Percentiles rank a stretch among this genome's conserved stretches.
These are phyloP conservation scores for Carex parvula DNA, from an alignment of 176 grass and related monocot species.

Conservation along the genomic window DNA sequence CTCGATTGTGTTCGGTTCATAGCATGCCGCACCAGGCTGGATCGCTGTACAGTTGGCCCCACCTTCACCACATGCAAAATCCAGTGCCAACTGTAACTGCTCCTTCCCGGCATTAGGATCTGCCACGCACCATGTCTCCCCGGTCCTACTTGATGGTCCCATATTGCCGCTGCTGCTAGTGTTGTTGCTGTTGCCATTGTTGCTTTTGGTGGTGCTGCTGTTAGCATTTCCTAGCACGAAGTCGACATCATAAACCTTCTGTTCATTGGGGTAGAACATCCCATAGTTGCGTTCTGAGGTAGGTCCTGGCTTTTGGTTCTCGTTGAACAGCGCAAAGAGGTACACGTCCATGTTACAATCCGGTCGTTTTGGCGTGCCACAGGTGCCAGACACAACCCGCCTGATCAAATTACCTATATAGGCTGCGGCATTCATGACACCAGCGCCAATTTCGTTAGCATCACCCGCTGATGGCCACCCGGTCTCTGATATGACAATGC, in stretches of 20 bases:
- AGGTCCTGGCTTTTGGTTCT: slow-evolving; percentile 87
- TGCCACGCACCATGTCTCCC: slow-evolving; percentile 83
- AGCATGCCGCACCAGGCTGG: slow-evolving; percentile 79
- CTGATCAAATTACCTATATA: slow-evolving; percentile 71
- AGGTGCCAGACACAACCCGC: slow-evolving; percentile 70
- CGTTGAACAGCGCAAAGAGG: slow-evolving; percentile 97
- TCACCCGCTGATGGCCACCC: slow-evolving; percentile 97
- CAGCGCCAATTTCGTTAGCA: slow-evolving; percentile 41
- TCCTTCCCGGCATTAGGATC: slow-evolving; percentile 43
- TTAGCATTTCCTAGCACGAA: slow-evolving; percentile 54
- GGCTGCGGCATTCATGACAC: slow-evolving; percentile 51
- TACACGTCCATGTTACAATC: slow-evolving; percentile 75
- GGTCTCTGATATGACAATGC: slow-evolving; percentile 73
- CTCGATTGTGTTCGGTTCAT: slow-evolving; percentile 70
- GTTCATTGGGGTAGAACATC: slow-evolving; percentile 78
- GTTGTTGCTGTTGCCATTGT: background rate
- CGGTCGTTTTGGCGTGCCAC: slow-evolving; percentile 57
- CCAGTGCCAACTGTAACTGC: slow-evolving; percentile 56
- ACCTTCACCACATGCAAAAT: slow-evolving; percentile 80
- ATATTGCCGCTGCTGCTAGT: slow-evolving; percentile 21
- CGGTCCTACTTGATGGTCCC: slow-evolving; percentile 28
- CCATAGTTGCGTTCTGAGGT: slow-evolving; percentile 91
- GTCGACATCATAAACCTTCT: slow-evolving; percentile 84
- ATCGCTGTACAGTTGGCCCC: slow-evolving; percentile 73
- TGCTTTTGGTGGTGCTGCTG: background rate